Evolutionary conservation across 148 eudicot species (phyloP).

Genomic region (Vaccinium macrocarpon): DNA sequence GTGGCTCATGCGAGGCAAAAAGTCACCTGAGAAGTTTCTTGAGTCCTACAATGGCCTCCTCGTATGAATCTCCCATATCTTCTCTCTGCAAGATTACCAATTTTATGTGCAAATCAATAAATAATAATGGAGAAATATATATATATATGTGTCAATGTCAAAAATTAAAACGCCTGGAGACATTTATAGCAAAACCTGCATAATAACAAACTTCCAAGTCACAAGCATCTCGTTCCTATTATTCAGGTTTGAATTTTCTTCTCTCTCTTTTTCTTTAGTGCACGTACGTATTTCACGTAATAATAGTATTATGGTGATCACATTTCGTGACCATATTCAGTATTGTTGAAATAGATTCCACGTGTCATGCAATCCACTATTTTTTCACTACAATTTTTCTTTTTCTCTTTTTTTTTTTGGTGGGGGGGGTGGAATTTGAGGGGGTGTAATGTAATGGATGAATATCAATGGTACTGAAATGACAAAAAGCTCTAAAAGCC

Average conservation of each 20-base stretch:
- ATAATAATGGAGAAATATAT: not conserved
- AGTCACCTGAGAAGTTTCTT: constrained; percentile 70
- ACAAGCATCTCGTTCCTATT: not conserved
- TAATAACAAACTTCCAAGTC: not conserved
- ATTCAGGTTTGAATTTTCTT: not conserved
- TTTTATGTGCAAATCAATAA: not conserved
- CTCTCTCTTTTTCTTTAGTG: not conserved
- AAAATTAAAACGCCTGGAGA: not conserved
- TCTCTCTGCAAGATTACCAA: constrained; percentile 53
- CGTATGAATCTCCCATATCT: constrained; percentile 68
- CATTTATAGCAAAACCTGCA: not conserved
- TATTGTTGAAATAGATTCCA: not conserved
- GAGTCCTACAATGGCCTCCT: constrained; percentile 81
- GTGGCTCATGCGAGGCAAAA: not conserved
- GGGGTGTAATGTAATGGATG: not conserved
- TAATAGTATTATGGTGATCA: too few species aligned
- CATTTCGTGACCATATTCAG: not conserved
- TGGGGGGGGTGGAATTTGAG: too few species aligned
- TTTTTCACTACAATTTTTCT: not conserved
- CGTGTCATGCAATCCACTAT: not conserved
- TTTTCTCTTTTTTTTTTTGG: not conserved
- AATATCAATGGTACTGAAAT: not conserved
- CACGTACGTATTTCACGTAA: too few species aligned
- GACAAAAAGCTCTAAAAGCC: not conserved
- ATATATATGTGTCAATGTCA: not conserved